Evolutionary conservation across 768 basidiomycete species (phyloP).

Genomic region (Epithele typhae): DNA sequence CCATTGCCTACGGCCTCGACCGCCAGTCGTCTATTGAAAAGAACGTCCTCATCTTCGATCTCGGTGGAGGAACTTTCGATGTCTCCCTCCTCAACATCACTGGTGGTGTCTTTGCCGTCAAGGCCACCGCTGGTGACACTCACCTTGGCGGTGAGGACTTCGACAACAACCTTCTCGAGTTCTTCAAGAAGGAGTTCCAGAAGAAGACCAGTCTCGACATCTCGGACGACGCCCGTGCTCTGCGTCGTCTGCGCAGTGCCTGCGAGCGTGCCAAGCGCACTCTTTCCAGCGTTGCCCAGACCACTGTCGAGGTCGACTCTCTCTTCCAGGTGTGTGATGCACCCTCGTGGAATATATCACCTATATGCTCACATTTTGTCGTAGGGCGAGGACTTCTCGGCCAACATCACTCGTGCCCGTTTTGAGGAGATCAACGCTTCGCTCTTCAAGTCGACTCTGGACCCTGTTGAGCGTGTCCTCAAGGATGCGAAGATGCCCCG

Average conservation of each 20-base stretch:
- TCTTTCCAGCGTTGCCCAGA: constrained; percentile 96
- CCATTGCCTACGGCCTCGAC: constrained; percentile 98
- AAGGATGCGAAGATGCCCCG: constrained; percentile 98
- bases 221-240: constrained; percentile 93
- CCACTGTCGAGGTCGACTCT: constrained; percentile 98
- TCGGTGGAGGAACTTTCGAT: constrained; percentile 99
- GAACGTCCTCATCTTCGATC: constrained; percentile 99
- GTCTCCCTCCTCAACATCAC: constrained; percentile 97
- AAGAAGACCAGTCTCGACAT: constrained; percentile 96
- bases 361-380: not conserved
- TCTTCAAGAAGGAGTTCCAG: constrained; percentile 99
- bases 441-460: constrained; percentile 95
- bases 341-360: not conserved
- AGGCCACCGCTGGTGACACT: constrained; percentile 98
- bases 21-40: constrained; percentile 92
- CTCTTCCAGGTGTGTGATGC: constrained; percentile 72
- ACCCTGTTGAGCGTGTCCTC: constrained; percentile 97
- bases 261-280: constrained; percentile 99
- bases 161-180: constrained; percentile 95
- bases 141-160: constrained; percentile 99
- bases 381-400: constrained; percentile 98
- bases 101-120: constrained; percentile 98
- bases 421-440: constrained; percentile 99
- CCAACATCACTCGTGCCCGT: constrained; percentile 98
- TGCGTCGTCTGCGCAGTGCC: constrained; percentile 91